These are phyloP conservation scores for Simmondsia chinensis DNA, from an alignment of 148 eudicot genomes.

Conservation along the genomic window DNA sequence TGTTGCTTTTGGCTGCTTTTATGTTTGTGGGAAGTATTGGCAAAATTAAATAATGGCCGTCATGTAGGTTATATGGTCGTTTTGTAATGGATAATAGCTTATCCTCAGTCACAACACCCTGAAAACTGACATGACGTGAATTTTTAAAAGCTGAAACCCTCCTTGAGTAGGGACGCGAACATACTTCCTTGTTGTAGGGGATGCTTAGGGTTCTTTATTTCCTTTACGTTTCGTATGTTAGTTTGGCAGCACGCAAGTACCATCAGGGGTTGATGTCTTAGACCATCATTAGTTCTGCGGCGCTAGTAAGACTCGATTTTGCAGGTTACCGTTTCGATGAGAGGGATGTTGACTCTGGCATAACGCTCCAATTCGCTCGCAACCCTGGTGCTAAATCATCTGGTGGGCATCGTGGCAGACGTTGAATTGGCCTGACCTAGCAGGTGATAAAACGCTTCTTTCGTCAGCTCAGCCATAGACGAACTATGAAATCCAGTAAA, in stretches of 20 bases:
- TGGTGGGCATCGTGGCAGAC: constrained; percentile 77
- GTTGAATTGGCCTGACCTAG: constrained; percentile 32
- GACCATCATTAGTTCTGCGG: constrained; percentile 14
- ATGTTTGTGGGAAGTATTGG: too few species aligned
- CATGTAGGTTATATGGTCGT: too few species aligned
- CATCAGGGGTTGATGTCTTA: not conserved
- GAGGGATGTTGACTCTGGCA: constrained; percentile 54
- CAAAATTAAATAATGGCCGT: too few species aligned
- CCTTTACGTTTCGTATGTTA: too few species aligned
- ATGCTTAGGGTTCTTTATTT: not conserved
- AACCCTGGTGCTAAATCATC: constrained; percentile 81
- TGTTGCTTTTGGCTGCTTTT: too few species aligned
- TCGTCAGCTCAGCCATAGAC: constrained; percentile 26
- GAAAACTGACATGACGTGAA: too few species aligned
- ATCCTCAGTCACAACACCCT: too few species aligned
- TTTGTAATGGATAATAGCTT: too few species aligned
- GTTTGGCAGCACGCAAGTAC: too few species aligned
- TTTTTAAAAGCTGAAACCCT: too few species aligned
- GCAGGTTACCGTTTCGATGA: constrained; percentile 95
- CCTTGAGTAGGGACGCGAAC: too few species aligned
- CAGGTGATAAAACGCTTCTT: constrained; percentile 49
- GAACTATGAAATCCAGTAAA: constrained; percentile 16
- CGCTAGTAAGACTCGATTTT: constrained; percentile 59
- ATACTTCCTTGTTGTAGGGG: not conserved
- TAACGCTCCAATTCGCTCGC: constrained; percentile 87